phyloP scores from a whole-genome alignment of 1,284 basidiomycete species.

The Exobasidium rhododendri region DNA sequence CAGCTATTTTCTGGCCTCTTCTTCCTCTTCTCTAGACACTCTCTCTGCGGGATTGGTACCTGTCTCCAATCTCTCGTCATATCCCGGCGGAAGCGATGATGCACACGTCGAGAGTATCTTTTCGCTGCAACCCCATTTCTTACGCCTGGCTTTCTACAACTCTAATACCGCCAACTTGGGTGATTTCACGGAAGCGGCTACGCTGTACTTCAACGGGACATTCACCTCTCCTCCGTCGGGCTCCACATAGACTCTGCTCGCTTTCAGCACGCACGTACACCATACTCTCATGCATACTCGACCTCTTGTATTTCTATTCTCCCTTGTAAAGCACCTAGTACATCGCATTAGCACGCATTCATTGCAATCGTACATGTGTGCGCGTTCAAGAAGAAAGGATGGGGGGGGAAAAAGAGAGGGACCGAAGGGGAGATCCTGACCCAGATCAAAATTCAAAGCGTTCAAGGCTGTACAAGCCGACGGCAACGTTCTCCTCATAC shows the following conservation, averaged over 20 bases:
- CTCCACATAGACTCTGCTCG: constrained; percentile 53
- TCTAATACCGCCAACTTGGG: constrained; percentile 63
- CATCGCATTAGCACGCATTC: too few relatives aligned
- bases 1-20: background rate
- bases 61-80: constrained; percentile 3
- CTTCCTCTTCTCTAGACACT: constrained; percentile 49
- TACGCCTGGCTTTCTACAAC: constrained; percentile 68
- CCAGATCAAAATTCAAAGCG: background rate
- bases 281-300: background rate
- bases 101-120: constrained; percentile 62
- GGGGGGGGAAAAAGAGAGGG: too few relatives aligned
- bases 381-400: too few relatives aligned
- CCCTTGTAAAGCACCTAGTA: constrained; percentile 1
- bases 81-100: constrained; percentile 64
- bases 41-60: constrained; percentile 9
- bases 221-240: constrained; percentile 72
- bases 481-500: background rate
- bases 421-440: too few relatives aligned
- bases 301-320: background rate
- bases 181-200: constrained; percentile 78
- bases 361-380: too few relatives aligned
- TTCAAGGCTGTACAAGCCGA: background rate
- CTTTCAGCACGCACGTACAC: too few relatives aligned
- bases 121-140: constrained; percentile 66
- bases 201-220: constrained; percentile 72